These are phyloP conservation scores for Trifolium dubium DNA, from an alignment of 306 rosid genomes.

Conservation along the genomic window DNA sequence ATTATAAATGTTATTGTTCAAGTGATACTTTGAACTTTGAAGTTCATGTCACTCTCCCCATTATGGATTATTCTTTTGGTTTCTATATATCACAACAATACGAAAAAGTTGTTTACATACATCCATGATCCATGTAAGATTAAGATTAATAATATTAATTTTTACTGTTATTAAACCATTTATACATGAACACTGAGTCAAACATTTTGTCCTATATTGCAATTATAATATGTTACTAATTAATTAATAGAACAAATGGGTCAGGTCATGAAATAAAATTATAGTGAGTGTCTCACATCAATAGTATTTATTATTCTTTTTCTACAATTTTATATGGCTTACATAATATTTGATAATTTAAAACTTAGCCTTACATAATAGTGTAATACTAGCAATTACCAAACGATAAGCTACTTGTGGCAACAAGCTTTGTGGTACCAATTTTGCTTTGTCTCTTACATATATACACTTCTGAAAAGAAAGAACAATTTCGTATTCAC, in stretches of 20 bases:
- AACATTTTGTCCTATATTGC: neutral
- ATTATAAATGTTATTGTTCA: conserved; percentile 7
- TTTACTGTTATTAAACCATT: neutral
- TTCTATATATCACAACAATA: neutral
- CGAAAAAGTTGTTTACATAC: neutral
- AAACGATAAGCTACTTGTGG: conserved; percentile 8
- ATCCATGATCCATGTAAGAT: neutral
- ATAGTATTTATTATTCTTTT: neutral
- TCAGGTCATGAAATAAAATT: neutral
- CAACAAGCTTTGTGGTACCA: neutral
- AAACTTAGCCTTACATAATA: neutral
- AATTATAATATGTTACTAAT: neutral
- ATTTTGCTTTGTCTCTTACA: too few relatives aligned
- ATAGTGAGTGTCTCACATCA: neutral
- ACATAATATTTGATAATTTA: neutral
- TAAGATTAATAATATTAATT: neutral
- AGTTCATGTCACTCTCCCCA: neutral
- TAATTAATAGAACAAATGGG: neutral
- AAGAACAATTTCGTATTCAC: too few relatives aligned
- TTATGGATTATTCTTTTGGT: neutral
- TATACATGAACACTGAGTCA: neutral
- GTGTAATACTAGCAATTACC: neutral
- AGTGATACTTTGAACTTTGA: neutral
- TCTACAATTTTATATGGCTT: neutral
- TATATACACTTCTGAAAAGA: too few relatives aligned